Evolutionary conservation across 2,329 filamentous ascomycete species (phyloP).

Genomic region (Bipolaris oryzae): DNA sequence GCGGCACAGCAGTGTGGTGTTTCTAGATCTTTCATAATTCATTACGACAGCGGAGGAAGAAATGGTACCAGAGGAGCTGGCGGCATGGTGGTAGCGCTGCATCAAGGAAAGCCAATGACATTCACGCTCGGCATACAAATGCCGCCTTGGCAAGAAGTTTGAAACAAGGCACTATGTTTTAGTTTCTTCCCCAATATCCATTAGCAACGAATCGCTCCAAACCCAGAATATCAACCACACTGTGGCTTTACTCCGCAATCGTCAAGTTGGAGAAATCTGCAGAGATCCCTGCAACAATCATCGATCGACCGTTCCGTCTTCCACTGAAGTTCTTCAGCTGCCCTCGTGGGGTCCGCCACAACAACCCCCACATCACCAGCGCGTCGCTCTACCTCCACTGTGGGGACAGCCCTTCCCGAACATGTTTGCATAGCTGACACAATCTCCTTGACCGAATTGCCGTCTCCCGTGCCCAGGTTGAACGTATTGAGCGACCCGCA

Average conservation of each 20-base stretch:
- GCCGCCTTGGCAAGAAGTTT: conserved; percentile 1
- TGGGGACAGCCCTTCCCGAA: conserved; percentile 13
- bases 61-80: conserved; percentile 1
- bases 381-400: too few relatives aligned
- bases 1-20: not conserved
- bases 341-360: too few relatives aligned
- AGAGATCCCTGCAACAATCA: not conserved
- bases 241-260: not conserved
- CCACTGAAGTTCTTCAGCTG: too few relatives aligned
- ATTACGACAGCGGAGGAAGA: not conserved
- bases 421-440: conserved; percentile 39
- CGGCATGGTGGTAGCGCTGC: conserved; percentile 3
- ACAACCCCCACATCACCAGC: too few relatives aligned
- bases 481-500: conserved; percentile 31
- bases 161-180: not conserved
- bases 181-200: not conserved
- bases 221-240: not conserved
- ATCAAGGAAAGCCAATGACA: not conserved
- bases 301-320: too few relatives aligned
- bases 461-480: conserved; percentile 45
- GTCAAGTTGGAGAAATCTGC: conserved; percentile 1
- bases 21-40: not conserved
- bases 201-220: not conserved
- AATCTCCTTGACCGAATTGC: conserved; percentile 43
- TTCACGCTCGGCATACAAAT: not conserved